Evolutionary conservation across 2,329 filamentous ascomycete species (phyloP).

Genomic region (Aspergillus costaricaensis): DNA sequence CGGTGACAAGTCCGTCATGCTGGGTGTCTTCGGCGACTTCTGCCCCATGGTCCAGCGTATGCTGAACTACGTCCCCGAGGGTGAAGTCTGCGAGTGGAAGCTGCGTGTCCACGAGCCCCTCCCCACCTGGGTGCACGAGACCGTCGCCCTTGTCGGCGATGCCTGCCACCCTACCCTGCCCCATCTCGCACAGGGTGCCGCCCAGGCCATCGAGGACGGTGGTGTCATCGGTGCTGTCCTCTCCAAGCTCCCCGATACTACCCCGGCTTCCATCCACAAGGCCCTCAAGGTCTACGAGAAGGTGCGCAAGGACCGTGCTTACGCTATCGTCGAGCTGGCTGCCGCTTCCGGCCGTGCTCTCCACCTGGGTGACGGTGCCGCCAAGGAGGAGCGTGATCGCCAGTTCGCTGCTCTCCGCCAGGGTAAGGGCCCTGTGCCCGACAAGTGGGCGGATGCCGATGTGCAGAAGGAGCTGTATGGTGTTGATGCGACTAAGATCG

Average conservation of each 20-base stretch:
- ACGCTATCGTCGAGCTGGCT: constrained; percentile 59
- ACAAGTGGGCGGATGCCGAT: constrained; percentile 72
- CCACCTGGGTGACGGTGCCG: constrained; percentile 60
- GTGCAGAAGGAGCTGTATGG: constrained; percentile 68
- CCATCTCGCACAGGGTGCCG: constrained; percentile 65
- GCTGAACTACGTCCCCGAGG: constrained; percentile 62
- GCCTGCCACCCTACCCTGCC: constrained; percentile 65
- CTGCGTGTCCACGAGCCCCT: constrained; percentile 63
- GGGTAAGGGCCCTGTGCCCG: constrained; percentile 52
- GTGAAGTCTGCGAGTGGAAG: constrained; percentile 69
- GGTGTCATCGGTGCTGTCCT: constrained; percentile 58
- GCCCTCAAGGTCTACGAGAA: constrained; percentile 59
- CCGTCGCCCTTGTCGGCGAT: constrained; percentile 58
- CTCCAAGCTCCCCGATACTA: constrained; percentile 49
- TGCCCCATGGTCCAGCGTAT: constrained; percentile 62
- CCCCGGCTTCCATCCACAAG: constrained; percentile 51
- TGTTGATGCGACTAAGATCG: constrained; percentile 61
- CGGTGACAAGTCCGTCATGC: constrained; percentile 62
- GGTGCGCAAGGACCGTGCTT: constrained; percentile 58
- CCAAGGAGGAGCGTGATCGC: constrained; percentile 60
- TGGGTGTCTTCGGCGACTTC: constrained; percentile 61
- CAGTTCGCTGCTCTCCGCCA: constrained; percentile 56
- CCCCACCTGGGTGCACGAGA: constrained; percentile 61
- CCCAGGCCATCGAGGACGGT: constrained; percentile 66
- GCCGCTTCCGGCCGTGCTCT: constrained; percentile 56